Percentiles rank a stretch among this genome's conserved stretches.
phyloP scores from a whole-genome alignment of 176 grass and related monocot genomes.

The Puccinellia tenuiflora region DNA sequence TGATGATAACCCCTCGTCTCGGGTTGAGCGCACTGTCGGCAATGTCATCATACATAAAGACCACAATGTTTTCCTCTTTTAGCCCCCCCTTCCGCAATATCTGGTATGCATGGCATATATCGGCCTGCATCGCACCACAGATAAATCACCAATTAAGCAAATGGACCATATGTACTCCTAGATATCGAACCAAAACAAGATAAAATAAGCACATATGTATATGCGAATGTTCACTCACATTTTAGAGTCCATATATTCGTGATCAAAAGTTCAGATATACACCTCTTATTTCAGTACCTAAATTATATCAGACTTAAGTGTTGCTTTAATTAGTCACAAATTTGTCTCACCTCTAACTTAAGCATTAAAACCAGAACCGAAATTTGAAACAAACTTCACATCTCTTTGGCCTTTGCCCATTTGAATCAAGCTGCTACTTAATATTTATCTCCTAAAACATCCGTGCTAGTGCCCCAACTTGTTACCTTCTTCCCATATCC shows the following conservation, averaged over 20 bases:
- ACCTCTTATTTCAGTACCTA: neutral
- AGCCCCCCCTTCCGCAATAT: conserved; percentile 57
- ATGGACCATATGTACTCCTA: neutral
- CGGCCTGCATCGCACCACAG: conserved; percentile 41
- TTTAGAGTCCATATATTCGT: neutral
- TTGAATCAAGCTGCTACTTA: neutral
- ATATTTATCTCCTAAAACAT: neutral
- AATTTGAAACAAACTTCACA: neutral
- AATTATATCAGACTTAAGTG: neutral
- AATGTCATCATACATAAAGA: conserved; percentile 89
- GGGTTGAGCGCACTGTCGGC: conserved; percentile 63
- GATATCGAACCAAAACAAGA: neutral
- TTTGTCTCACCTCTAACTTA: neutral
- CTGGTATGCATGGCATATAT: conserved; percentile 92
- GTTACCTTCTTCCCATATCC: too few species aligned
- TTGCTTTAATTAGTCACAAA: neutral
- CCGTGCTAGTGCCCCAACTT: too few species aligned
- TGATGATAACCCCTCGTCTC: conserved; percentile 63
- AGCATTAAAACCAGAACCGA: neutral
- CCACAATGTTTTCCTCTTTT: conserved; percentile 86
- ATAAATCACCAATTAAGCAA: neutral
- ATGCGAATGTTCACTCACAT: neutral
- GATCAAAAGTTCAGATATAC: neutral
- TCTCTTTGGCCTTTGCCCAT: neutral
- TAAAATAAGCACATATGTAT: neutral